A percentile compares a stretch with the other conserved stretches of the same genome.
Conservation (phyloP, 495 filamentous ascomycete genomes). For the Aspergillus cristatus region DNA sequence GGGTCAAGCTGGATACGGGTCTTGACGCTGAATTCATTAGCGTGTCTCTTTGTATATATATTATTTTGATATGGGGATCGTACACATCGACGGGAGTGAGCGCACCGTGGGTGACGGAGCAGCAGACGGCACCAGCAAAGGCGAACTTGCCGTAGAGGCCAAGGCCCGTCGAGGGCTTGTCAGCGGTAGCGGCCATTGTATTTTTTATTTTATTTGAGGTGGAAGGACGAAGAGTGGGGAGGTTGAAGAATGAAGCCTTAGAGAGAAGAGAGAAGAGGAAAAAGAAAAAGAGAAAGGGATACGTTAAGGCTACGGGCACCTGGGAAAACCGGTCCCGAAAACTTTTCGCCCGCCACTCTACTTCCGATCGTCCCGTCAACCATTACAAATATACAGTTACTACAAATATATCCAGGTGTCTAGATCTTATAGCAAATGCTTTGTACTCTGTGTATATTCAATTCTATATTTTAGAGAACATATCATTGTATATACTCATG, state of each 20-base stretch:
- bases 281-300: conserved; percentile 9
- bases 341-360: conserved; percentile 33
- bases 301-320: conserved; percentile 10
- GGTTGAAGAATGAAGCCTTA: not conserved
- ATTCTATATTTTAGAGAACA: no score
- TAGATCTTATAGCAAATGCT: not conserved
- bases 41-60: no score
- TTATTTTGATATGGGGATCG: conserved; percentile 37
- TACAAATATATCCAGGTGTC: no score
- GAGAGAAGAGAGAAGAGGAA: conserved; percentile 11
- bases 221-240: conserved; percentile 1
- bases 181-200: conserved; percentile 37
- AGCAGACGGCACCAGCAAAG: conserved; percentile 89
- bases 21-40: conserved; percentile 86
- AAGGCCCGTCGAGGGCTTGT: conserved; percentile 38
- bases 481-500: no score
- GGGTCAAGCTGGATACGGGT: conserved; percentile 92
- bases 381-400: no score
- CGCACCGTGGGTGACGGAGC: conserved; percentile 84
- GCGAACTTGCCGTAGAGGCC: conserved; percentile 75
- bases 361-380: not conserved
- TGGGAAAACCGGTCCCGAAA: conserved; percentile 17
- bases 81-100: conserved; percentile 97
- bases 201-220: conserved; percentile 4
- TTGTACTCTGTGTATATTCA: not conserved